phyloP scores from a whole-genome alignment of 495 filamentous ascomycete species.

The Saxophila tyrrhenica region DNA sequence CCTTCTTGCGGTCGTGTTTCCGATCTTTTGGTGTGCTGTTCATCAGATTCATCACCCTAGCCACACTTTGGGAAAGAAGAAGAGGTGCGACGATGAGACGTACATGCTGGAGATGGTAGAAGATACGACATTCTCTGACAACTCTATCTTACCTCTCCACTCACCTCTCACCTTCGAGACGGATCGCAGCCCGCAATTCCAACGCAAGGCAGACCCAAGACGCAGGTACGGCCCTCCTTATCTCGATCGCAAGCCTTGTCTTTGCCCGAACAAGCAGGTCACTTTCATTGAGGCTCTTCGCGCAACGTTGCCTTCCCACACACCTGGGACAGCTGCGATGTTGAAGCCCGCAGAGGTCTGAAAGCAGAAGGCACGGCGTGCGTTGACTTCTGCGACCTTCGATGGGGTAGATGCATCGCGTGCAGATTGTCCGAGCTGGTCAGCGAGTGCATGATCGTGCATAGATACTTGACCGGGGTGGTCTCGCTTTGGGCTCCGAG shows the following conservation, averaged over 20 bases:
- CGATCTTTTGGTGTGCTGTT: no score
- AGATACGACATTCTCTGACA: no score
- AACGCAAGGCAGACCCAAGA: no score
- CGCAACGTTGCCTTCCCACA: not conserved
- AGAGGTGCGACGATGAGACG: no score
- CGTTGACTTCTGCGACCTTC: not conserved
- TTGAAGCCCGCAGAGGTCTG: not conserved
- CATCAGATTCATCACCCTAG: no score
- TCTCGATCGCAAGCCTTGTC: not conserved
- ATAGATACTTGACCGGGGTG: not conserved
- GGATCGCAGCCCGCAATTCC: no score
- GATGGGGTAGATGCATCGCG: not conserved
- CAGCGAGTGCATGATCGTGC: not conserved
- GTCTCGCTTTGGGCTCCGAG: not conserved
- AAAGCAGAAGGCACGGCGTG: not conserved
- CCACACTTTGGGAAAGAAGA: no score
- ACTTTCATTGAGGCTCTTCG: not conserved
- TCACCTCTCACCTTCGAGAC: no score
- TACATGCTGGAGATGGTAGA: no score
- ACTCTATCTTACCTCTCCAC: no score
- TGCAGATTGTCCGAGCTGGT: not conserved
- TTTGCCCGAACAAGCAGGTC: not conserved
- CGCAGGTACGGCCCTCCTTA: not conserved
- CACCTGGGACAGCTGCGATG: not conserved
- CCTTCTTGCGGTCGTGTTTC: no score